Conservation (phyloP, 768 basidiomycete genomes). For the Cyclocybe cylindracea region DNA sequence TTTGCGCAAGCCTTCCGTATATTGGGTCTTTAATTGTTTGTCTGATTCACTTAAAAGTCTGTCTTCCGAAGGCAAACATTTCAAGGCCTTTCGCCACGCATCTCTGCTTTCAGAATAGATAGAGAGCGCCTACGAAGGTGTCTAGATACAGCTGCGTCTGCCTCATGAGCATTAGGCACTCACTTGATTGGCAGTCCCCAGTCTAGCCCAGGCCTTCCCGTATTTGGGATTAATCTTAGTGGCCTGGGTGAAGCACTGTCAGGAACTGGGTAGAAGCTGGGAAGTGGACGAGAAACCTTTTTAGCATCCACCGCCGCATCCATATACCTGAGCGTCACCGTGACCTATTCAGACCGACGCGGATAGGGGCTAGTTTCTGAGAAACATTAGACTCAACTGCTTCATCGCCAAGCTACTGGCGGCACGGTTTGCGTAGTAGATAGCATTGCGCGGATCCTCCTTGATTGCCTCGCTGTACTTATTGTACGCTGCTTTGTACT, state of each 20-base stretch:
- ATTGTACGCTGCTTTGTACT: slow-evolving; percentile 33
- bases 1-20: slow-evolving; percentile 27
- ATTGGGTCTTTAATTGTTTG: slow-evolving; percentile 35
- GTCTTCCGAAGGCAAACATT: slow-evolving; percentile 26
- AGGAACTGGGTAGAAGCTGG: too few relatives aligned
- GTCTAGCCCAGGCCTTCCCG: slow-evolving; percentile 42
- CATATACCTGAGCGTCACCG: slow-evolving; percentile 23
- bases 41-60: slow-evolving; percentile 28
- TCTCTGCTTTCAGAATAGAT: slow-evolving; percentile 16
- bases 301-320: slow-evolving; percentile 31
- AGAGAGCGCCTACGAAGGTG: slow-evolving; percentile 20
- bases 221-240: slow-evolving; percentile 39
- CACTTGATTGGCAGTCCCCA: slow-evolving; percentile 34
- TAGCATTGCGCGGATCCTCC: slow-evolving; percentile 35
- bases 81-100: slow-evolving; percentile 33
- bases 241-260: slow-evolving; percentile 25
- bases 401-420: slow-evolving; percentile 38
- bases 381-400: slow-evolving; percentile 23
- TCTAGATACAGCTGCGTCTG: not conserved
- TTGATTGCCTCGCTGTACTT: slow-evolving; percentile 46
- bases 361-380: not conserved
- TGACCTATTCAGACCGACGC: not conserved
- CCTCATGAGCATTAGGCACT: not conserved
- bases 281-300: slow-evolving; percentile 19
- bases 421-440: slow-evolving; percentile 47